These are phyloP conservation scores for Plasmodium gonderi DNA, from an alignment of 169 alveolate genomes.

Conservation along the genomic window DNA sequence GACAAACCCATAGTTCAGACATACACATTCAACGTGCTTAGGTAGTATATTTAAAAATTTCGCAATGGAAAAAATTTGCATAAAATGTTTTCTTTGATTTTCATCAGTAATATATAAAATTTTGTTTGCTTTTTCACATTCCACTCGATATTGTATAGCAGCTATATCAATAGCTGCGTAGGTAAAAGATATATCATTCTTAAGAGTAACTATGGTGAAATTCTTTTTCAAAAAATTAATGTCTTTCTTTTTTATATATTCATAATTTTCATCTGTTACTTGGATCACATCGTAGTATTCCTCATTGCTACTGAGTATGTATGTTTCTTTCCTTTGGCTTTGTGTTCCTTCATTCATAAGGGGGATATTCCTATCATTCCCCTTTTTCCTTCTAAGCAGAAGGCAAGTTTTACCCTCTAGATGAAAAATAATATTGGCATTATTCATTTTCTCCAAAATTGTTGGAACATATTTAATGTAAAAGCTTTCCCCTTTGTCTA, in stretches of 20 bases:
- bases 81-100: constrained; percentile 80
- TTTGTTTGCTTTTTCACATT: constrained; percentile 77
- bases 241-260: constrained; percentile 1
- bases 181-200: constrained; percentile 79
- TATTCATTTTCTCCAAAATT: constrained; percentile 26
- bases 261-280: background rate
- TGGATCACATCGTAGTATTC: constrained; percentile 34
- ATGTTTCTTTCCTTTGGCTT: background rate
- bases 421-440: constrained; percentile 27
- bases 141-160: constrained; percentile 78
- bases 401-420: constrained; percentile 35
- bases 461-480: constrained; percentile 45
- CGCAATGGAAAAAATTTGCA: constrained; percentile 65
- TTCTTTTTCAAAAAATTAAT: constrained; percentile 15
- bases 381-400: constrained; percentile 1
- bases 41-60: constrained; percentile 29
- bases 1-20: constrained; percentile 54
- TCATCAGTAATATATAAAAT: constrained; percentile 80
- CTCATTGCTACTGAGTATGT: constrained; percentile 10
- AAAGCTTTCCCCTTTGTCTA: constrained; percentile 65
- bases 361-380: background rate
- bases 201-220: constrained; percentile 38
- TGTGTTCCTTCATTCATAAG: background rate
- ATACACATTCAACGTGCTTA: constrained; percentile 5
- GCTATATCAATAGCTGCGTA: constrained; percentile 83